Evolutionary conservation across 768 basidiomycete species (phyloP).

Genomic region (Boletellus ananas): DNA sequence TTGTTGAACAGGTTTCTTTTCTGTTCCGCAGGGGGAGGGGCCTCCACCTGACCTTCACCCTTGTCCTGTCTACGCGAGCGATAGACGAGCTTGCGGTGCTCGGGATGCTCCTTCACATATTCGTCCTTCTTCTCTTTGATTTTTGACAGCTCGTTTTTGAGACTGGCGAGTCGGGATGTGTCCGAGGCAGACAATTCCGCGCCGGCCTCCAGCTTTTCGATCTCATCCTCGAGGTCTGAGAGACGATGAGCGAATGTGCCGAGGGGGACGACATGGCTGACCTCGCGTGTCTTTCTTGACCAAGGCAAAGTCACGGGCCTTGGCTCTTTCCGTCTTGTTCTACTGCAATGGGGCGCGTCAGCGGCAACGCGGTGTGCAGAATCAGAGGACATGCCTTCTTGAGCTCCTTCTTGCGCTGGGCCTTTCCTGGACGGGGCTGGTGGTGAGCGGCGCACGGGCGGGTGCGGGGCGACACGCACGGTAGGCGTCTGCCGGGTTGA

Average conservation of each 20-base stretch:
- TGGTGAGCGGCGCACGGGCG: slow-evolving; percentile 2
- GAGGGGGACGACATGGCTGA: slow-evolving; percentile 25
- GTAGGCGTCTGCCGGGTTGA: slow-evolving; percentile 93
- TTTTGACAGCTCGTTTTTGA: slow-evolving; percentile 74
- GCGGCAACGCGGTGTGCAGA: slow-evolving; percentile 11
- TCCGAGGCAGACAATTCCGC: slow-evolving; percentile 46
- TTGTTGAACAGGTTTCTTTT: slow-evolving; percentile 75
- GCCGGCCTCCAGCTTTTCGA: slow-evolving; percentile 58
- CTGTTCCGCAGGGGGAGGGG: slow-evolving; percentile 35
- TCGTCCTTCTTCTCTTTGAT: slow-evolving; percentile 87
- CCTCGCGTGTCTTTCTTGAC: slow-evolving; percentile 94
- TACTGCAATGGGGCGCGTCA: slow-evolving; percentile 45
- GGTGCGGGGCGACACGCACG: slow-evolving; percentile 48
- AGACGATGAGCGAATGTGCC: slow-evolving; percentile 6
- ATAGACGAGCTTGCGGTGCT: slow-evolving; percentile 84
- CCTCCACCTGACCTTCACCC: slow-evolving; percentile 39
- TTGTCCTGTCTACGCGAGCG: slow-evolving; percentile 46
- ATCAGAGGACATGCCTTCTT: slow-evolving; percentile 60
- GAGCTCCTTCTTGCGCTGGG: slow-evolving; percentile 88
- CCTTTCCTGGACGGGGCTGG: slow-evolving; percentile 62
- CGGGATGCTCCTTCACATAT: slow-evolving; percentile 90
- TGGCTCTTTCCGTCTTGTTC: slow-evolving; percentile 85
- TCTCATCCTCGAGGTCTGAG: slow-evolving; percentile 78
- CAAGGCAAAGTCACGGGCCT: slow-evolving; percentile 81
- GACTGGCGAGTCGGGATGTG: slow-evolving; percentile 60